Base-by-base conservation (phyloP, 2,329 filamentous ascomycete species). In the Sordariomycetes sp. region DNA sequence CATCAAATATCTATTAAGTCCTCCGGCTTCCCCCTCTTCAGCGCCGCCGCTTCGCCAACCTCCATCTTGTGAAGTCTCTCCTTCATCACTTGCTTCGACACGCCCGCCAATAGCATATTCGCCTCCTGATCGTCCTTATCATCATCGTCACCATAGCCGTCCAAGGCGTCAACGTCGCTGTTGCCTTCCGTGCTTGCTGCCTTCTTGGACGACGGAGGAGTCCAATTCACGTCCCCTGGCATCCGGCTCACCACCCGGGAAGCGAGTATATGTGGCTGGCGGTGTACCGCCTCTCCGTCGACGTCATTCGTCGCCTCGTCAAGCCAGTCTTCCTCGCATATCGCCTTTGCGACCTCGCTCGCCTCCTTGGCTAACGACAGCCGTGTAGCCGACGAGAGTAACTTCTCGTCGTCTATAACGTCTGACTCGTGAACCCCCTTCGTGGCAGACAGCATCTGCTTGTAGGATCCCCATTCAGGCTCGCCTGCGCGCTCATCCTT, bases 401-500 rank as follows among this genome's bases (percentile, higher is more conserved):
- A 83, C 10, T 73, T 69, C 63, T 74, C 77, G 62, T 74, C 78
- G 43, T 73, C 73, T 59, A 80, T 78, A 67, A 74, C 79, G 59
- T 84, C 79, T 61, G 80, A 79, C 65, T 84, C 81, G 64, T 85
- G 81, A 53, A 75, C 76, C 35, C 80, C 80, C 51, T 75, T 69
- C 10, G 72, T 79, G 64, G 88, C 80, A 56, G 88, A 83, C 11
- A 96, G 75, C 71, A 96, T 90, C 57, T 86, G 81, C 57, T 86
- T 78, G 68, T 96, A 96, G 52, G 85, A 88, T 64, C 88, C 85
- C 37, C 91, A 81, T 18, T 76, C 79, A 6, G 89, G 86, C 64
- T 96, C 90, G 58, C 88, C 85, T 55, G 85, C 81, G 32, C 92
- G 85, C 75, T 96, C 96, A 60, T 81, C 80, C 72, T 94, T 95